Evolutionary conservation across 176 grass and related monocot species (phyloP).

Genomic region (Raddia guianensis): DNA sequence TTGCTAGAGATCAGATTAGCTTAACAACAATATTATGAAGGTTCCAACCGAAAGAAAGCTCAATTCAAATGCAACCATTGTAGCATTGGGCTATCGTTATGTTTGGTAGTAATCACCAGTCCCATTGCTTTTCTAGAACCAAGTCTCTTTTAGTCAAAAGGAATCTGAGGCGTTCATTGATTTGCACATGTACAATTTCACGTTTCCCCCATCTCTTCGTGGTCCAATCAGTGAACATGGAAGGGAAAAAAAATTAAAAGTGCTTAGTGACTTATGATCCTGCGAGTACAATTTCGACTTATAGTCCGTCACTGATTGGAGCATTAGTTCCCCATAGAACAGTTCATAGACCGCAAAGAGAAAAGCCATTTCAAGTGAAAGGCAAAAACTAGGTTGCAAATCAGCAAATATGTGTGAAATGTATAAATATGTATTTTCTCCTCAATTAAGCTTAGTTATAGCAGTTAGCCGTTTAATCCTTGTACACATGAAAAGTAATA

Average conservation of each 20-base stretch:
- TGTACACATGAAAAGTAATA: not conserved
- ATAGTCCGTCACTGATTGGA: not conserved
- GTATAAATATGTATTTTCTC: not conserved
- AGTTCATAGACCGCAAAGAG: too few species aligned
- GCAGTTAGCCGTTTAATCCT: not conserved
- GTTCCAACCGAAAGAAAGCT: not conserved
- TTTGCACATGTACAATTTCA: not conserved
- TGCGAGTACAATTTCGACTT: not conserved
- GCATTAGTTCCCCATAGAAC: not conserved
- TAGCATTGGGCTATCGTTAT: not conserved
- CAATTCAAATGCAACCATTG: not conserved
- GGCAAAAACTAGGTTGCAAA: too few species aligned
- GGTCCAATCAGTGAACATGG: not conserved
- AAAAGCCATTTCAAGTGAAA: too few species aligned
- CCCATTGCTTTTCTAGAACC: not conserved
- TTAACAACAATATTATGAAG: not conserved
- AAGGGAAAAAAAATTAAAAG: not conserved
- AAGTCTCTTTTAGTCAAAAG: not conserved
- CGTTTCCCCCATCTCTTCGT: not conserved
- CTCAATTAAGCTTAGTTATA: not conserved
- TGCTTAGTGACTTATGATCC: not conserved
- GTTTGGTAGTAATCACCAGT: not conserved
- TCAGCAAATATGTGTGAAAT: too few species aligned
- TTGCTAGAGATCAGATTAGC: not conserved
- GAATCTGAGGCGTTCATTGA: not conserved